Percentiles rank a stretch among this genome's conserved stretches.
Evolutionary conservation across 1,139 yeast genomes (phyloP).

Genomic region (Yamadazyma blattariae): DNA sequence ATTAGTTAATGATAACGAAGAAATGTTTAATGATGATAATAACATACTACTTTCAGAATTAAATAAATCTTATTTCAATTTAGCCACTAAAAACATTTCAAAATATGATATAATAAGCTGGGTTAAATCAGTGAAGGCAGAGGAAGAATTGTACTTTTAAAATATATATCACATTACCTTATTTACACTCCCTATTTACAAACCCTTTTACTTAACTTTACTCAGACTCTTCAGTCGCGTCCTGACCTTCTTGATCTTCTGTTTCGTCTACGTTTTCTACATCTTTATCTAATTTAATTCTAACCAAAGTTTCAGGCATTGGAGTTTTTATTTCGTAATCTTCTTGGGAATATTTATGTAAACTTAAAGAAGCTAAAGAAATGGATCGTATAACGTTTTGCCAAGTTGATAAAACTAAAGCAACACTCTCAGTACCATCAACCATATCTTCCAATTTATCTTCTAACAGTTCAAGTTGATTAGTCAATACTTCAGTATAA

Average conservation of each 20-base stretch:
- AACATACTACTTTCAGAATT: conserved; percentile 12
- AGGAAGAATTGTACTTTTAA: conserved; percentile 3
- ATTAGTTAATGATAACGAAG: conserved; percentile 8
- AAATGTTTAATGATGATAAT: conserved; percentile 11
- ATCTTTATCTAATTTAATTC: conserved; percentile 51
- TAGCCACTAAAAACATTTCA: conserved; percentile 14
- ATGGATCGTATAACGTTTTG: conserved; percentile 63
- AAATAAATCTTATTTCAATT: conserved; percentile 14
- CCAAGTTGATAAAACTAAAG: conserved; percentile 64
- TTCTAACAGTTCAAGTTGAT: conserved; percentile 48
- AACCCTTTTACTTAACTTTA: too few relatives aligned
- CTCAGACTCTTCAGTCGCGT: neutral
- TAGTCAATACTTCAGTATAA: conserved; percentile 45
- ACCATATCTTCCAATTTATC: conserved; percentile 49
- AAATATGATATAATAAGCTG: conserved; percentile 23
- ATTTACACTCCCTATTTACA: neutral
- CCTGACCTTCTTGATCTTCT: conserved; percentile 3
- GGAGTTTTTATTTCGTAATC: conserved; percentile 40
- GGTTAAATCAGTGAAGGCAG: conserved; percentile 24
- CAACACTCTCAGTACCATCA: conserved; percentile 59
- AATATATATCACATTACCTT: conserved; percentile 1
- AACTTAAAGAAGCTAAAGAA: conserved; percentile 63
- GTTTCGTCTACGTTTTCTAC: conserved; percentile 9
- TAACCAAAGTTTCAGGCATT: conserved; percentile 59
- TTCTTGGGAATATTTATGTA: conserved; percentile 44